phyloP scores from a whole-genome alignment of 164 flowering plant species.

The Magnolia sinica region DNA sequence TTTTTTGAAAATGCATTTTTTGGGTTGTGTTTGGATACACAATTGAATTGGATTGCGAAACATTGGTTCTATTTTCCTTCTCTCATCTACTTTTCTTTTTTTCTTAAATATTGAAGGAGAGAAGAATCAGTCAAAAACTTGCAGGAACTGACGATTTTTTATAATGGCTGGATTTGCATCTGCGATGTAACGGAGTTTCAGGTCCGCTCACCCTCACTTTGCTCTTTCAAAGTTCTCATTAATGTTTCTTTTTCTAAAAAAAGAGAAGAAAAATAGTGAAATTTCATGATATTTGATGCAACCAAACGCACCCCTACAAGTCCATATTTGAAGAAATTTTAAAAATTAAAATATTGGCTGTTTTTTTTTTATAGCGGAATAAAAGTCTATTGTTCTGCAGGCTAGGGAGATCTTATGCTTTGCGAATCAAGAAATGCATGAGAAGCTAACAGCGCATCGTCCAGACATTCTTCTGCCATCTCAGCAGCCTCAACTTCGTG shows the following conservation, averaged over 20 bases:
- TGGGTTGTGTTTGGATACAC: too few species aligned
- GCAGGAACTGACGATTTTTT: slow-evolving; percentile 45
- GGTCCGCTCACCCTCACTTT: slow-evolving; percentile 18
- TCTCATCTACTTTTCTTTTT: not conserved
- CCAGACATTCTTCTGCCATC: not conserved
- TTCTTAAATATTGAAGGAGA: not conserved
- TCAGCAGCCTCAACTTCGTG: slow-evolving; percentile 10
- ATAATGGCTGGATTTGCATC: slow-evolving; percentile 39
- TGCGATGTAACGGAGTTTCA: slow-evolving; percentile 49
- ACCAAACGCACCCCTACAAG: not conserved
- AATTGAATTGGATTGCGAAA: too few species aligned
- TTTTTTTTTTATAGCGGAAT: too few species aligned
- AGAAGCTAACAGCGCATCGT: not conserved
- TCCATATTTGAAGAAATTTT: too few species aligned
- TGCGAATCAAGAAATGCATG: slow-evolving; percentile 31
- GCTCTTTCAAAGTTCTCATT: not conserved
- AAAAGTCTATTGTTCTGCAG: slow-evolving; percentile 18
- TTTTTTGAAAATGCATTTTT: too few species aligned
- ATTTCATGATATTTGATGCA: not conserved
- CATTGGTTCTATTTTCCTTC: not conserved
- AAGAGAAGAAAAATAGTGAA: not conserved
- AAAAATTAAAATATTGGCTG: too few species aligned
- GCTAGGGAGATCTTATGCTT: slow-evolving; percentile 43
- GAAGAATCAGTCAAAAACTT: not conserved
- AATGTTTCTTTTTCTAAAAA: too few species aligned